These are phyloP conservation scores for Thalassiosira hispida DNA, from an alignment of 352 stramenopile species.

Conservation along the genomic window DNA sequence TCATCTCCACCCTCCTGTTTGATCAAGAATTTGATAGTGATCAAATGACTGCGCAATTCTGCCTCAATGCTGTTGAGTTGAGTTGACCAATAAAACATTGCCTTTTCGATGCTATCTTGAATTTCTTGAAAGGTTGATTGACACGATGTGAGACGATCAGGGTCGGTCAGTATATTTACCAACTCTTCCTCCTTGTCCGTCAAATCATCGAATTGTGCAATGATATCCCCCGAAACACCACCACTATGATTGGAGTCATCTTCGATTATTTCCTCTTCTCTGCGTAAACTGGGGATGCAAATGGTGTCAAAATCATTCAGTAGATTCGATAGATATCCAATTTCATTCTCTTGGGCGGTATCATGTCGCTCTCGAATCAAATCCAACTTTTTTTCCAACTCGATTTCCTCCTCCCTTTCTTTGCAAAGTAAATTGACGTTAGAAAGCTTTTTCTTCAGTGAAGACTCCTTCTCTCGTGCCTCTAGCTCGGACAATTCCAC, in stretches of 20 bases:
- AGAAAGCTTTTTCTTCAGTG: constrained; percentile 8
- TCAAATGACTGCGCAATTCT: constrained; percentile 6
- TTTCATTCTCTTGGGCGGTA: constrained; percentile 18
- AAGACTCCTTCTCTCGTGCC: constrained; percentile 3
- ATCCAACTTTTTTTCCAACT: constrained; percentile 11
- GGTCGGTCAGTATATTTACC: constrained; percentile 9
- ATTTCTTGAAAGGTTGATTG: constrained; percentile 6
- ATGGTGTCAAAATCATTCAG: constrained; percentile 6
- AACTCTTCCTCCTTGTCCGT: constrained; percentile 28
- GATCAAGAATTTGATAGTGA: constrained; percentile 11
- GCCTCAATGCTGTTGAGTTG: neutral
- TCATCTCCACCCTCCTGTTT: constrained; percentile 22
- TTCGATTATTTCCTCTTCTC: neutral
- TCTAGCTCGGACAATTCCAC: constrained; percentile 3
- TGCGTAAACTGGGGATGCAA: constrained; percentile 14
- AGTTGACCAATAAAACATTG: neutral
- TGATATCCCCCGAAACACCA: constrained; percentile 13
- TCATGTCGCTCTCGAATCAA: neutral
- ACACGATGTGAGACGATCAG: constrained; percentile 4
- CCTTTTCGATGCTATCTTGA: neutral
- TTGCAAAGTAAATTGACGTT: neutral
- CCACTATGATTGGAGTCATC: too few species aligned
- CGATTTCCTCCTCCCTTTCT: constrained; percentile 5
- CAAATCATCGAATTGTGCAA: constrained; percentile 11
- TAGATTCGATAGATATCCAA: constrained; percentile 3